phyloP scores from a whole-genome alignment of 2,329 filamentous ascomycete species.

The Botryotinia globosa region DNA sequence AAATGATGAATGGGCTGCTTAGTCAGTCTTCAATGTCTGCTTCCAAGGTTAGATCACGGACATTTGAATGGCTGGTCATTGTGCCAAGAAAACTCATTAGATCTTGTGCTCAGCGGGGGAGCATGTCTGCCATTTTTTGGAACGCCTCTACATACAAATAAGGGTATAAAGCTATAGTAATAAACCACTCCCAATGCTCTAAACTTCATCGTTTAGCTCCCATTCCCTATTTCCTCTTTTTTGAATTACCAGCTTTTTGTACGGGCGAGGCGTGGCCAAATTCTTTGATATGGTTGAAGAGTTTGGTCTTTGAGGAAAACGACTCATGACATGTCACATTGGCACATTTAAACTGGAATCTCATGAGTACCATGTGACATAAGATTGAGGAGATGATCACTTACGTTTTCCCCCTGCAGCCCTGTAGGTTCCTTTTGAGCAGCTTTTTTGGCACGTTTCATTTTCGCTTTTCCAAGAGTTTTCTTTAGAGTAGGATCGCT shows the following conservation, averaged over 20 bases:
- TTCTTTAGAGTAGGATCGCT: constrained; percentile 23
- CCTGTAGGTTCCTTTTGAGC: constrained; percentile 20
- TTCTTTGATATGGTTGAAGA: constrained; percentile 62
- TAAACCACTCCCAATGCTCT: constrained; percentile 4
- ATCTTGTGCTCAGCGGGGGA: not conserved
- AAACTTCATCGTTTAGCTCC: not conserved
- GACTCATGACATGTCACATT: constrained; percentile 48
- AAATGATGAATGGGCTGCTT: not conserved
- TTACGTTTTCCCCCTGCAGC: constrained; percentile 28
- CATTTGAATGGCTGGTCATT: not conserved
- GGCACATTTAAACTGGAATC: constrained; percentile 49
- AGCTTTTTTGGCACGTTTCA: constrained; percentile 48
- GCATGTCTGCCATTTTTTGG: not conserved
- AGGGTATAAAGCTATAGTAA: constrained; percentile 17
- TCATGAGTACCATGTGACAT: constrained; percentile 18
- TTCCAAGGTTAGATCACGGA: not conserved
- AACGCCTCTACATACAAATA: constrained; percentile 20
- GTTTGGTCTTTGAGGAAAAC: constrained; percentile 59
- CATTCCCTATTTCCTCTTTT: constrained; percentile 26
- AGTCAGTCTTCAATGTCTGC: not conserved
- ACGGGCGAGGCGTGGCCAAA: constrained; percentile 52
- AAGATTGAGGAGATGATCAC: not conserved
- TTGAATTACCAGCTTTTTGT: constrained; percentile 30
- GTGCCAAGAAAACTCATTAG: not conserved
- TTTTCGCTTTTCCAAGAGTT: constrained; percentile 52